phyloP scores from a whole-genome alignment of 257 asterid species.

The Lithospermum erythrorhizon region DNA sequence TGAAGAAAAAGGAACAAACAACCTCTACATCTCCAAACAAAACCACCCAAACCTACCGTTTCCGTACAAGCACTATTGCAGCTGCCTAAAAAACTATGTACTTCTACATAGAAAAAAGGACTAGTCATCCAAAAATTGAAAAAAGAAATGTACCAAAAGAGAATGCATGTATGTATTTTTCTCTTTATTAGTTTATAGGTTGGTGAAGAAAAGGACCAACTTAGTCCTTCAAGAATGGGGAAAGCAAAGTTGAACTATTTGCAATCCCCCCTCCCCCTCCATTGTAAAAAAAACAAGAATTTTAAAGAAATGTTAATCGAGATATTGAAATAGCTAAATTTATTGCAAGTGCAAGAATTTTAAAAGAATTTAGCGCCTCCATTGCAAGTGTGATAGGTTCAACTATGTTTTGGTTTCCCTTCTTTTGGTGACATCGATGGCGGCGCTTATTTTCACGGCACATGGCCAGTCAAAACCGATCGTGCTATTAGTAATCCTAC shows the following conservation, averaged over 20 bases:
- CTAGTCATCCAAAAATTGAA: background rate
- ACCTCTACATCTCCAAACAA: conserved; percentile 43
- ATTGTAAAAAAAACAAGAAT: too few relatives aligned
- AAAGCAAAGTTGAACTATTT: too few relatives aligned
- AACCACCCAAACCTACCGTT: conserved; percentile 31
- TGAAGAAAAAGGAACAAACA: conserved; percentile 34
- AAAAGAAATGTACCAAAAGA: background rate
- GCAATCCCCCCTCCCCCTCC: background rate
- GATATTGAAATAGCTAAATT: background rate
- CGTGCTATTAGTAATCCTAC: too few relatives aligned
- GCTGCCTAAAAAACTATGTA: conserved; percentile 36
- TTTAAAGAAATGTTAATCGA: background rate
- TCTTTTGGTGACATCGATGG: background rate
- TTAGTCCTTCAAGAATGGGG: too few relatives aligned
- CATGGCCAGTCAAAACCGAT: too few relatives aligned
- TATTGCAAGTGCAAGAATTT: too few relatives aligned
- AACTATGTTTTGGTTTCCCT: background rate
- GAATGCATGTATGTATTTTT: background rate
- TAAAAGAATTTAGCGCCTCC: too few relatives aligned
- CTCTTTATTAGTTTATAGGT: background rate
- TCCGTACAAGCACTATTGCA: conserved; percentile 54
- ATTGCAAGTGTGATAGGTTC: too few relatives aligned
- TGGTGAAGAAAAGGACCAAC: too few relatives aligned
- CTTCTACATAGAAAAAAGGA: background rate
- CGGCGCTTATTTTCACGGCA: too few relatives aligned